phyloP scores from a whole-genome alignment of 352 stramenopile genomes.

The Thalassiosira allenii region DNA sequence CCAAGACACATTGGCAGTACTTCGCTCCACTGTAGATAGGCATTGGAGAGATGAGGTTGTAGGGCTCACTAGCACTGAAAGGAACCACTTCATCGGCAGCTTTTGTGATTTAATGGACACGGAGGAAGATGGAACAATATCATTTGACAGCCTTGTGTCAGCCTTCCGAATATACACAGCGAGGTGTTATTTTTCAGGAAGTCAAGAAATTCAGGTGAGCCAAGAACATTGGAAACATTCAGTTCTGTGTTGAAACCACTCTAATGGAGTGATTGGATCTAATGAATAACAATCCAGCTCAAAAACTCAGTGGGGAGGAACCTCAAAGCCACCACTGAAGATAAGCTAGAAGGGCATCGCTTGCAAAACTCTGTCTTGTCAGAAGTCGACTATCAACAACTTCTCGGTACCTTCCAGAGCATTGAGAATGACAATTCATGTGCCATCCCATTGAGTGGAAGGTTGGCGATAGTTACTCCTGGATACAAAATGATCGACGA shows the following conservation, averaged over 20 bases:
- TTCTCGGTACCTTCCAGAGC: conserved; percentile 23
- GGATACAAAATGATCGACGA: conserved; percentile 45
- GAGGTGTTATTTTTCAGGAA: conserved; percentile 45
- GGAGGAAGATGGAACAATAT: conserved; percentile 31
- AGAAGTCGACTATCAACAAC: conserved; percentile 14
- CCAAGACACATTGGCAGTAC: conserved; percentile 18
- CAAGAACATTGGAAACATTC: too few relatives aligned
- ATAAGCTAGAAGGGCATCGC: conserved; percentile 8
- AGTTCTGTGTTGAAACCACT: too few relatives aligned
- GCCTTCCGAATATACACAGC: conserved; percentile 17
- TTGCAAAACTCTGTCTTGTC: conserved; percentile 8
- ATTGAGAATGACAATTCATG: conserved; percentile 15
- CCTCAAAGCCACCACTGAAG: conserved; percentile 18
- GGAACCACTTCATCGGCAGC: conserved; percentile 15
- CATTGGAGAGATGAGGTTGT: conserved; percentile 41
- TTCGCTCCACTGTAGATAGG: conserved; percentile 15
- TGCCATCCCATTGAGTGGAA: conserved; percentile 19
- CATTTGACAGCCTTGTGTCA: conserved; percentile 21
- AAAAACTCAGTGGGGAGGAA: conserved; percentile 30
- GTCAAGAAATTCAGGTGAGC: conserved; percentile 18
- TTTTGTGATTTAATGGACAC: conserved; percentile 6
- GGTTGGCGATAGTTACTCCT: conserved; percentile 9
- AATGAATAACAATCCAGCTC: conserved; percentile 18
- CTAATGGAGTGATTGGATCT: too few relatives aligned
- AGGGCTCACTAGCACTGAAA: conserved; percentile 15